These are phyloP conservation scores for Cairneyella variabilis DNA, from an alignment of 495 filamentous ascomycete genomes.

Conservation along the genomic window DNA sequence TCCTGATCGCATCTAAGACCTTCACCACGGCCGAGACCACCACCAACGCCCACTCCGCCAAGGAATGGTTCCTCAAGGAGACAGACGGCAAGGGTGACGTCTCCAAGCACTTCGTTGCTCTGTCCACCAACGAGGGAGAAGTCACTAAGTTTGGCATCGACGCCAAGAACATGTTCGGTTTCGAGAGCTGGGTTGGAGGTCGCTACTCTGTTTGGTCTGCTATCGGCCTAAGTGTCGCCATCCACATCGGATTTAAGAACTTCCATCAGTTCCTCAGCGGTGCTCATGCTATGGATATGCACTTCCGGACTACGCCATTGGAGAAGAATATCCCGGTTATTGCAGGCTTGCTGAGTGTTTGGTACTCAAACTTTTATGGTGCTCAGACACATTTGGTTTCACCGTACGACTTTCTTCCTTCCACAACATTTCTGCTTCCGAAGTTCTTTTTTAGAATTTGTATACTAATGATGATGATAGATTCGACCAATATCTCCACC, in stretches of 20 bases:
- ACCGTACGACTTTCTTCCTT: conserved; percentile 49
- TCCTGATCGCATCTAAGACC: conserved; percentile 97
- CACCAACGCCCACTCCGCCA: conserved; percentile 95
- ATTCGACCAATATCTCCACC: conserved; percentile 98
- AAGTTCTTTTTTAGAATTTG: conserved; percentile 1
- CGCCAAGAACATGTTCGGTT: conserved; percentile 97
- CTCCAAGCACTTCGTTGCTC: conserved; percentile 97
- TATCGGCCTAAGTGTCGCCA: conserved; percentile 88
- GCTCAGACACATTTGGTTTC: conserved; percentile 96
- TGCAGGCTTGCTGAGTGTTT: conserved; percentile 90
- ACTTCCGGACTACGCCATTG: conserved; percentile 87
- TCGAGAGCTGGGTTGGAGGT: conserved; percentile 96
- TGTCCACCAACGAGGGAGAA: conserved; percentile 92
- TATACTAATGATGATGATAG: conserved; percentile 33
- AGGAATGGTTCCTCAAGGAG: conserved; percentile 90
- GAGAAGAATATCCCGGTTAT: conserved; percentile 93
- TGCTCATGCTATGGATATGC: conserved; percentile 96
- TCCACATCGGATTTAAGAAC: conserved; percentile 96
- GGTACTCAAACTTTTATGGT: conserved; percentile 98
- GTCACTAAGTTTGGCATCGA: conserved; percentile 98
- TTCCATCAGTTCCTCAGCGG: conserved; percentile 95
- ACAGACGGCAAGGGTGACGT: conserved; percentile 75
- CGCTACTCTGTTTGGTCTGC: conserved; percentile 98
- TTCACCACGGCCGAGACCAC: conserved; percentile 98
- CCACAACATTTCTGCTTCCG: not conserved